Conservation (phyloP, 768 basidiomycete genomes). For the Hygrophoropsis aurantiaca region DNA sequence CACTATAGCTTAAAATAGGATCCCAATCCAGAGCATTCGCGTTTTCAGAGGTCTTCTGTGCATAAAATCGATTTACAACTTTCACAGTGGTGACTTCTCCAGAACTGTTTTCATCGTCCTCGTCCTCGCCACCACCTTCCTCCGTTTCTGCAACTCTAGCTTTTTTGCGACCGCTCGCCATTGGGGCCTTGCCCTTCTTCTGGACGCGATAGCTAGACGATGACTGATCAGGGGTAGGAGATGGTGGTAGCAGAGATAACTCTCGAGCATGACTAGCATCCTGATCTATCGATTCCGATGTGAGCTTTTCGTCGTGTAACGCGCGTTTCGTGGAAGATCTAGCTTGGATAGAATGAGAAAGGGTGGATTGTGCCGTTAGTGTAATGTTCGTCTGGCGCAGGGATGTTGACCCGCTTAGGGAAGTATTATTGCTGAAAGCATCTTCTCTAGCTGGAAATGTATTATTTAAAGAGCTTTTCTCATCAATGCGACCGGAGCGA, state of each 20-base stretch:
- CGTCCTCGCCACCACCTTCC: constrained; percentile 18
- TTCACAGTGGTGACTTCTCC: constrained; percentile 17
- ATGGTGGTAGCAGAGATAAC: constrained; percentile 57
- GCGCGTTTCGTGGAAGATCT: constrained; percentile 45
- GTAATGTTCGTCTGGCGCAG: background rate
- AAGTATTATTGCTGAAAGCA: background rate
- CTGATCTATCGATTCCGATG: background rate
- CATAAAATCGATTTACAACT: constrained; percentile 14
- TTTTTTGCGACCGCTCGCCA: constrained; percentile 47
- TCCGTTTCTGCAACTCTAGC: constrained; percentile 38
- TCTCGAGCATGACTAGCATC: constrained; percentile 11
- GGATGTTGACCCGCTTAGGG: background rate
- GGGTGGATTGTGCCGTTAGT: background rate
- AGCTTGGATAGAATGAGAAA: constrained; percentile 3
- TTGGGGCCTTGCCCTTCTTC: constrained; percentile 41
- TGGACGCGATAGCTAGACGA: constrained; percentile 23
- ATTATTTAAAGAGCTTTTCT: background rate
- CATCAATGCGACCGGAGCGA: background rate
- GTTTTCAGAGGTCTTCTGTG: constrained; percentile 10
- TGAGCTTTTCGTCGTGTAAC: constrained; percentile 32
- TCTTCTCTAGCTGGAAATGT: background rate
- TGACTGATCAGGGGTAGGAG: constrained; percentile 53
- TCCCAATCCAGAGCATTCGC: constrained; percentile 26
- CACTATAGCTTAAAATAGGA: constrained; percentile 22
- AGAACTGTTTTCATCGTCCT: constrained; percentile 16